Base-by-base conservation (phyloP, 129 eudicot genomes). In the Solidago caesia region DNA sequence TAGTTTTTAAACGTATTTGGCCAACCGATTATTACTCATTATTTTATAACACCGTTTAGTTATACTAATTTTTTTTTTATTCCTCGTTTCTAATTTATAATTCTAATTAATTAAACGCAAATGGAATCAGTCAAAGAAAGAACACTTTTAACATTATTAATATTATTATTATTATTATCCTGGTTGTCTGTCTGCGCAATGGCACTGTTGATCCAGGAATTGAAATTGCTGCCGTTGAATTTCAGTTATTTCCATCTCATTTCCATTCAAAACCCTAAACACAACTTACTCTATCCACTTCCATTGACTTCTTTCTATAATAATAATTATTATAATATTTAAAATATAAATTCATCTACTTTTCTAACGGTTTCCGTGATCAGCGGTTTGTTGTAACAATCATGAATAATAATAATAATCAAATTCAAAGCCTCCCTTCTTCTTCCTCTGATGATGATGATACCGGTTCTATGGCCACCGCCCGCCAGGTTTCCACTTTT, bases 361-460 rank as follows among this genome's bases (percentile, higher is more conserved):
- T 71, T 4, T 44, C 26, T 16, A 43, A 14, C 80, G 57, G n/a
- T 63, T 25, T 63, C 46, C 79, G 59, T 61, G 67, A 57, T 72
- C 27, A 15, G 46, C 45, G 16, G 39, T 33, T 33, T 33, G 39
- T 33, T 33, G 39, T 33, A 55, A 76, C 41, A 55, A 75, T 76
- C 75, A 64, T 66, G 2, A 33, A 33, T 33, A 1, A 33, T 33
- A 33, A 33, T 33, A 33, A 33, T 33, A 85, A 79, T 73, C 84
- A 80, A 73, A 78, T 88, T 4, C 87, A 12, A n/a, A 81, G 75
- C 71, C 72, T 84, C 39, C 39, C 39, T 1, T 33, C 39, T 33
- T 79, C 87, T 14, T 84, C 88, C 10, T 88, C 92, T 44, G 77
- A 87, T 65, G 83, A 84, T 76, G 86, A 80, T 53, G 85, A 76